phyloP scores from a whole-genome alignment of 2,329 filamentous ascomycete genomes.

The Trichoderma koningii region DNA sequence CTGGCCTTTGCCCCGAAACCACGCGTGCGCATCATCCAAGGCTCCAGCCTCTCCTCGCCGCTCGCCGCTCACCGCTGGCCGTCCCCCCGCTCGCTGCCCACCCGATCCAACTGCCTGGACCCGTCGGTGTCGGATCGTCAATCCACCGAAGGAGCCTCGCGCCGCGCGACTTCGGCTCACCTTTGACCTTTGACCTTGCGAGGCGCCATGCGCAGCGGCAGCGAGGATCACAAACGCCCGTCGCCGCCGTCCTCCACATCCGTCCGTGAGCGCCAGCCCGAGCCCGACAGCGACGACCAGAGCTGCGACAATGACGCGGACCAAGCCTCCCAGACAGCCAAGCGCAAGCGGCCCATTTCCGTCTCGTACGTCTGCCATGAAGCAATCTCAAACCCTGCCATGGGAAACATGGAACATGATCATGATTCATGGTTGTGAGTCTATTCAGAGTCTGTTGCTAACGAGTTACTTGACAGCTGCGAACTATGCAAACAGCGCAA shows the following conservation, averaged over 20 bases:
- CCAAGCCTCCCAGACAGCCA: constrained; percentile 42
- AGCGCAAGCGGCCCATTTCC: constrained; percentile 62
- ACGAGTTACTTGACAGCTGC: constrained; percentile 52
- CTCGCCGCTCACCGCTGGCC: constrained; percentile 18
- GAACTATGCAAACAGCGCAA: constrained; percentile 82
- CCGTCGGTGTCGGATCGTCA: constrained; percentile 21
- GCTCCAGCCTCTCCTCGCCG: neutral
- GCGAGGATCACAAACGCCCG: constrained; percentile 29
- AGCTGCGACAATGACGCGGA: constrained; percentile 52
- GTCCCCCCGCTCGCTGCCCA: constrained; percentile 5
- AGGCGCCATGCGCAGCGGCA: constrained; percentile 33
- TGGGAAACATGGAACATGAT: no score
- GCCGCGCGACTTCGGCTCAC: neutral
- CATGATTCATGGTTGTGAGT: neutral
- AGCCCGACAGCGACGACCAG: constrained; percentile 54
- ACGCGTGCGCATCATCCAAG: constrained; percentile 4
- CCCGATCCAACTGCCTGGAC: constrained; percentile 1
- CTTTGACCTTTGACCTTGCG: neutral
- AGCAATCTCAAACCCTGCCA: neutral
- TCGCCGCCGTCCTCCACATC: constrained; percentile 34
- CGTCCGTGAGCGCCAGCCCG: constrained; percentile 39
- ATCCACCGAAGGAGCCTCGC: constrained; percentile 21
- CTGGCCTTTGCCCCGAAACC: constrained; percentile 20
- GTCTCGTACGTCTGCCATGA: constrained; percentile 52
- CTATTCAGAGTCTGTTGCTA: neutral